These are phyloP conservation scores for Colletotrichum sp. DNA, from an alignment of 2,329 filamentous ascomycete species.

Conservation along the genomic window DNA sequence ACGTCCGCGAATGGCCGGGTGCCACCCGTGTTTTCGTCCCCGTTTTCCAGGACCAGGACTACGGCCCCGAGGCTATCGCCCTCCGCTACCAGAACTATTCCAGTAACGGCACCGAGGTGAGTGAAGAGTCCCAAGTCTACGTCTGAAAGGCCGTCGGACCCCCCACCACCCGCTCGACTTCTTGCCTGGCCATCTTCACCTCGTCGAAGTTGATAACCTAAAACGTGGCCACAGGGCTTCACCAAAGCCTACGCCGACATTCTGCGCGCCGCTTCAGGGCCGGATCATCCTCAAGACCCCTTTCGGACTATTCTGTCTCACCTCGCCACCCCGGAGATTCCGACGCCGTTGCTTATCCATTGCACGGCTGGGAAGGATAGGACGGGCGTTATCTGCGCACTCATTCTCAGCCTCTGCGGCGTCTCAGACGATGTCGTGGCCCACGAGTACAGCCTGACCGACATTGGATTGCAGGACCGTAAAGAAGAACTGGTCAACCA, in stretches of 20 bases:
- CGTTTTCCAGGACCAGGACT: constrained; percentile 68
- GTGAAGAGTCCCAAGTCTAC: background rate
- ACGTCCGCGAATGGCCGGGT: constrained; percentile 30
- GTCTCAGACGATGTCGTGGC: constrained; percentile 65
- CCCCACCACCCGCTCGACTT: background rate
- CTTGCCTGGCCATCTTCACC: background rate
- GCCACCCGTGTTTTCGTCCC: constrained; percentile 65
- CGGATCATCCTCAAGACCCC: constrained; percentile 24
- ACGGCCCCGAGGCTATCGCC: constrained; percentile 67
- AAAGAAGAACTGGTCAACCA: constrained; percentile 55
- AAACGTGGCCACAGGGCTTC: constrained; percentile 54
- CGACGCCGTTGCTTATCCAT: constrained; percentile 66
- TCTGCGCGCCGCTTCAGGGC: constrained; percentile 52
- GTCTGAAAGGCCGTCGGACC: background rate
- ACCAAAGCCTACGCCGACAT: constrained; percentile 69
- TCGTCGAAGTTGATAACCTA: background rate
- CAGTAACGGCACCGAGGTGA: constrained; percentile 45
- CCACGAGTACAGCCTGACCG: constrained; percentile 72
- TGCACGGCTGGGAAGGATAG: constrained; percentile 82
- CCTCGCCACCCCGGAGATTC: constrained; percentile 45
- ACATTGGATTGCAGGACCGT: constrained; percentile 61
- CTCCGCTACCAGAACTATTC: constrained; percentile 66
- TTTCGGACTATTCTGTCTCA: constrained; percentile 63
- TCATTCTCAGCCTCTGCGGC: constrained; percentile 69
- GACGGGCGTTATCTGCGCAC: constrained; percentile 72